These are phyloP conservation scores for Dendrocalamus sinicus DNA, from an alignment of 176 grass and related monocot species.

Conservation along the genomic window DNA sequence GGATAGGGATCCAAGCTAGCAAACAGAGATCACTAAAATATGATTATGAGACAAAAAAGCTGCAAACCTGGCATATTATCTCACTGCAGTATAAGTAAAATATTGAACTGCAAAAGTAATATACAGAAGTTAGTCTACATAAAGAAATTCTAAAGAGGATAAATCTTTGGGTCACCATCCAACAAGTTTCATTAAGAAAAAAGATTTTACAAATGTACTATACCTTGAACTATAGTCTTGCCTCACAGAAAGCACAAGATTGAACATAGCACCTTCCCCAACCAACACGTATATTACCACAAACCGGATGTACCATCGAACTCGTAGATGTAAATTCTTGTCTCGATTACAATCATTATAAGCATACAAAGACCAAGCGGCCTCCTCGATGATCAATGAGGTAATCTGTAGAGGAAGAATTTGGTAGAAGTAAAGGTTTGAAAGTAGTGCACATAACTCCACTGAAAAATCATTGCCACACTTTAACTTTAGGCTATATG, in stretches of 20 bases:
- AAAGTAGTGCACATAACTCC: background rate
- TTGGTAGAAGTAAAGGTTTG: background rate
- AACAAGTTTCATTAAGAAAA: constrained; percentile 30
- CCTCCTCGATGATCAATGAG: constrained; percentile 66
- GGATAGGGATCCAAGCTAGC: no score
- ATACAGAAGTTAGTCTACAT: constrained; percentile 37
- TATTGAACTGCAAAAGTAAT: constrained; percentile 67
- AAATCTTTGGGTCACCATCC: background rate
- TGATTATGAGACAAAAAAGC: constrained; percentile 13
- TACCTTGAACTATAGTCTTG: constrained; percentile 73
- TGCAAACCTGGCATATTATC: constrained; percentile 77
- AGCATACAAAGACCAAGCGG: constrained; percentile 84
- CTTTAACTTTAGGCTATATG: constrained; percentile 12
- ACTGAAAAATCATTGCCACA: background rate
- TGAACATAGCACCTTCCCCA: constrained; percentile 83
- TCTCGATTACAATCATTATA: constrained; percentile 74
- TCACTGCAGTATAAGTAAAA: constrained; percentile 83
- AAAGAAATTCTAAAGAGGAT: constrained; percentile 23
- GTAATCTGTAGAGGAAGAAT: constrained; percentile 53
- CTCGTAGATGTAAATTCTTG: constrained; percentile 81
- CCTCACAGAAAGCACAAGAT: constrained; percentile 74
- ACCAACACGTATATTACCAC: constrained; percentile 77
- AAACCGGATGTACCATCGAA: constrained; percentile 52
- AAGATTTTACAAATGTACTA: constrained; percentile 37
- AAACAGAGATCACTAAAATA: background rate